Conservation (phyloP, 495 filamentous ascomycete species). For the Penicillium turbatum region DNA sequence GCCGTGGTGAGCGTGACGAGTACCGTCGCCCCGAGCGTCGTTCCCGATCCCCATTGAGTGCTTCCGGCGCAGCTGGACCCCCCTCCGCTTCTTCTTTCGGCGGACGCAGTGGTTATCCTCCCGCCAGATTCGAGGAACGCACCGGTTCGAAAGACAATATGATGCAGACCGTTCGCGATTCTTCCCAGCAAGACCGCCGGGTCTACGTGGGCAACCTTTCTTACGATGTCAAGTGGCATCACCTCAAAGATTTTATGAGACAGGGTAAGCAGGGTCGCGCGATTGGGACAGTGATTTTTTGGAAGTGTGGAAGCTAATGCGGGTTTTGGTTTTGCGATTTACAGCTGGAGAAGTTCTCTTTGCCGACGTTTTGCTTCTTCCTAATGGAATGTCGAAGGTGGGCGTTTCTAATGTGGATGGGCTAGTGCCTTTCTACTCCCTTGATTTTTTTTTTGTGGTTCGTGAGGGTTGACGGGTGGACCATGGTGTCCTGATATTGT, state of each 20-base stretch:
- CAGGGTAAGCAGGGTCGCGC: conserved; percentile 68
- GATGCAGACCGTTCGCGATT: conserved; percentile 89
- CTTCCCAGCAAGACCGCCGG: conserved; percentile 95
- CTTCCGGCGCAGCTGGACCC: conserved; percentile 65
- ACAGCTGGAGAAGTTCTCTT: conserved; percentile 98
- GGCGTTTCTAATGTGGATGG: conserved; percentile 86
- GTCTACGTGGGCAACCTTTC: conserved; percentile 99
- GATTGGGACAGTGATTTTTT: conserved; percentile 17
- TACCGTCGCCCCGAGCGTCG: conserved; percentile 77
- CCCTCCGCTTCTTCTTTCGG: conserved; percentile 52
- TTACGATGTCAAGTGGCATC: conserved; percentile 99
- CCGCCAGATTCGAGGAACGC: conserved; percentile 79
- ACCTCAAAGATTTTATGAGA: conserved; percentile 99
- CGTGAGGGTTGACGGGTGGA: conserved; percentile 98
- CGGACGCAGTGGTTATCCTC: conserved; percentile 55
- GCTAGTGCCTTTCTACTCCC: conserved; percentile 64
- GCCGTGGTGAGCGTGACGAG: conserved; percentile 61
- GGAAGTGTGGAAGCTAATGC: conserved; percentile 28
- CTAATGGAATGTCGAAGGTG: conserved; percentile 99
- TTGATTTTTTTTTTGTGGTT: conserved; percentile 35
- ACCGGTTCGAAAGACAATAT: conserved; percentile 83
- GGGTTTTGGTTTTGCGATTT: conserved; percentile 23
- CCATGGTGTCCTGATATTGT: conserved; percentile 85
- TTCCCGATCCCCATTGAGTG: conserved; percentile 82
- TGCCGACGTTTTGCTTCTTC: conserved; percentile 98